A percentile compares a stretch with the other conserved stretches of the same genome.
Conservation (phyloP, 495 filamentous ascomycete genomes). For the Hyaloscypha variabilis region DNA sequence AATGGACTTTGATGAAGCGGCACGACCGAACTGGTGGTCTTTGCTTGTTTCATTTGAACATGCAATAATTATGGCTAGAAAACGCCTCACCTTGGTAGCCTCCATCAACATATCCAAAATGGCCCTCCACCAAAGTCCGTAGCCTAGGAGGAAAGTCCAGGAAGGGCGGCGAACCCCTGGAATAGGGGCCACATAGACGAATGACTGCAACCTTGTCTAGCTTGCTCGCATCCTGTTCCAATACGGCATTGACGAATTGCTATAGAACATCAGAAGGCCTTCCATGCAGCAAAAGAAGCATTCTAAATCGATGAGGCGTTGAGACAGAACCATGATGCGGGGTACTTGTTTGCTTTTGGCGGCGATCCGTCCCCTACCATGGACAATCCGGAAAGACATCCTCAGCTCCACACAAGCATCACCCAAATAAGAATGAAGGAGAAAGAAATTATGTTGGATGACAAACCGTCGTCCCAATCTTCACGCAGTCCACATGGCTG, state of each 20-base stretch:
- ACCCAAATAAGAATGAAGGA: background rate
- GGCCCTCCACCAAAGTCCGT: slow-evolving; percentile 39
- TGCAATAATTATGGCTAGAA: background rate
- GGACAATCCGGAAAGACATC: background rate
- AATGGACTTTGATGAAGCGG: background rate
- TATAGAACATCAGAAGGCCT: slow-evolving; percentile 10
- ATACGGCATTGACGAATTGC: slow-evolving; percentile 57
- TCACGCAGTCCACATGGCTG: slow-evolving; percentile 52
- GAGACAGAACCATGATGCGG: background rate
- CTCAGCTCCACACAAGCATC: background rate
- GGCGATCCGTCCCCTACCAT: background rate
- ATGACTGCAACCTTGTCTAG: slow-evolving; percentile 51
- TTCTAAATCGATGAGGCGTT: background rate
- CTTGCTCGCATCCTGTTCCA: slow-evolving; percentile 46
- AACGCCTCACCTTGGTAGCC: slow-evolving; percentile 37
- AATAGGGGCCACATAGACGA: slow-evolving; percentile 48
- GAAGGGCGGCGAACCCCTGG: slow-evolving; percentile 47
- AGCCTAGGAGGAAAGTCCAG: slow-evolving; percentile 42
- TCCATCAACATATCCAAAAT: slow-evolving; percentile 42
- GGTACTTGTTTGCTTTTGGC: background rate
- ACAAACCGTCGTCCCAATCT: slow-evolving; percentile 58
- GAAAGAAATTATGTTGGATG: background rate
- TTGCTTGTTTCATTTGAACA: background rate
- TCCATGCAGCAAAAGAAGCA: slow-evolving; percentile 1
- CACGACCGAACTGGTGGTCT: background rate